These are phyloP conservation scores for Myxozyma kluyveri DNA, from an alignment of 805 yeast genomes.

Conservation along the genomic window DNA sequence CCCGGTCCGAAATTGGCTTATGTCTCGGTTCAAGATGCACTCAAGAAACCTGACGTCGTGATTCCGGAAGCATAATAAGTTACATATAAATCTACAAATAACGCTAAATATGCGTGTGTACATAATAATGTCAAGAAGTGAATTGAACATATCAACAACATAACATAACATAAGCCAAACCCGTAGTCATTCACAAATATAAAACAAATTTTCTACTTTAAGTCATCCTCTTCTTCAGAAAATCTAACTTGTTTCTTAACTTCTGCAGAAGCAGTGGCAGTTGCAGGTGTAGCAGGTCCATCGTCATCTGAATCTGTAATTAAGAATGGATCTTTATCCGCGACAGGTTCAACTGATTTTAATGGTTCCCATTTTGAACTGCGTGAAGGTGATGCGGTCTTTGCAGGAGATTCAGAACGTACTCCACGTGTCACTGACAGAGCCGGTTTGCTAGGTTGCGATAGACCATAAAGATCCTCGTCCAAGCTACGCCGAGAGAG, in stretches of 20 bases:
- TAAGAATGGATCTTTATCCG: slow-evolving; percentile 49
- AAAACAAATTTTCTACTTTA: neutral
- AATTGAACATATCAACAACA: neutral
- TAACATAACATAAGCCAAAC: neutral
- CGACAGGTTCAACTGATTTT: slow-evolving; percentile 42
- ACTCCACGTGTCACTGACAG: neutral
- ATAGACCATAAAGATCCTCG: neutral
- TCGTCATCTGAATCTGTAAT: slow-evolving; percentile 53
- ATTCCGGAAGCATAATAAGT: neutral
- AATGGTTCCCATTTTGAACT: slow-evolving; percentile 47
- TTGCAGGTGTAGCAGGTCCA: slow-evolving; percentile 5
- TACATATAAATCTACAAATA: slow-evolving; percentile 1
- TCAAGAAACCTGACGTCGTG: slow-evolving; percentile 37
- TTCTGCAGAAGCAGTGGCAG: slow-evolving; percentile 2
- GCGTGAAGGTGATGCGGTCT: slow-evolving; percentile 9
- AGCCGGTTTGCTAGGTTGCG: neutral
- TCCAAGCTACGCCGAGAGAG: neutral
- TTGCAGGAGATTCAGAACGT: neutral
- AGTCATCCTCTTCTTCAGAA: slow-evolving; percentile 7
- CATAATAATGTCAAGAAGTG: neutral
- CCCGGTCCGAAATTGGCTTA: slow-evolving; percentile 82
- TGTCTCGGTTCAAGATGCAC: slow-evolving; percentile 77
- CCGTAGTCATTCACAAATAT: neutral
- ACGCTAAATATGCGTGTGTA: too few species aligned
- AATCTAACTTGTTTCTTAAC: slow-evolving; percentile 26